Conservation (phyloP, 148 eudicot genomes). For the Heliosperma pusillum region DNA sequence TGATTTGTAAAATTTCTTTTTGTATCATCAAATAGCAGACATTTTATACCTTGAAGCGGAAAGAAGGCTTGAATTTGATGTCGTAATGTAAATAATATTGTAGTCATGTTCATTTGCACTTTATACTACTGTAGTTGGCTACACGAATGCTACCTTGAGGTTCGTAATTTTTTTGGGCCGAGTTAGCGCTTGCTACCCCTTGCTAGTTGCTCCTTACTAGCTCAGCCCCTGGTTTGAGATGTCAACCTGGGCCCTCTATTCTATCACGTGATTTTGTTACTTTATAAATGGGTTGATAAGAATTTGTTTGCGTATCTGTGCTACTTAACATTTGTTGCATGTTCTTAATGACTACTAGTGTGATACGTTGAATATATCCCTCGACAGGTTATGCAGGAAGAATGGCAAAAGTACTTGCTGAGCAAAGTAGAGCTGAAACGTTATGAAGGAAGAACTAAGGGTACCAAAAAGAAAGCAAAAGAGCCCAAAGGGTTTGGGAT, state of each 20-base stretch:
- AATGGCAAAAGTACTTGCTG: constrained; percentile 95
- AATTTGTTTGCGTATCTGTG: not conserved
- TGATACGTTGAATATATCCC: constrained; percentile 7
- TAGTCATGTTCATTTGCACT: too few relatives aligned
- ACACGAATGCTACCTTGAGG: too few relatives aligned
- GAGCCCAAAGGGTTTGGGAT: constrained; percentile 89
- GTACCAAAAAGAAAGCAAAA: constrained; percentile 72
- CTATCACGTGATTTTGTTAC: not conserved
- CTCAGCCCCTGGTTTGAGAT: not conserved
- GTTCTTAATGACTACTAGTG: not conserved
- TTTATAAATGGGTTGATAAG: not conserved
- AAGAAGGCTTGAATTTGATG: too few relatives aligned
- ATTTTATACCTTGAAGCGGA: too few relatives aligned
- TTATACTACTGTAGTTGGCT: too few relatives aligned
- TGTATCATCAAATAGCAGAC: too few relatives aligned
- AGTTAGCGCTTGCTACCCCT: too few relatives aligned
- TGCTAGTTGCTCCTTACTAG: too few relatives aligned
- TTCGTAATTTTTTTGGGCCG: too few relatives aligned
- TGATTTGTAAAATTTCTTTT: too few relatives aligned
- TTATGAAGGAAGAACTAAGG: constrained; percentile 50
- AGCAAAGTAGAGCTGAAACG: constrained; percentile 89
- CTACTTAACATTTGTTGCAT: not conserved
- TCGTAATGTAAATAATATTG: too few relatives aligned
- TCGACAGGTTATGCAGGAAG: constrained; percentile 80
- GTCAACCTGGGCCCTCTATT: not conserved